Evolutionary conservation across 306 rosid species (phyloP), one percentile per base, ranked within the genome.

Genomic region (Trichosanthes truncata): DNA sequence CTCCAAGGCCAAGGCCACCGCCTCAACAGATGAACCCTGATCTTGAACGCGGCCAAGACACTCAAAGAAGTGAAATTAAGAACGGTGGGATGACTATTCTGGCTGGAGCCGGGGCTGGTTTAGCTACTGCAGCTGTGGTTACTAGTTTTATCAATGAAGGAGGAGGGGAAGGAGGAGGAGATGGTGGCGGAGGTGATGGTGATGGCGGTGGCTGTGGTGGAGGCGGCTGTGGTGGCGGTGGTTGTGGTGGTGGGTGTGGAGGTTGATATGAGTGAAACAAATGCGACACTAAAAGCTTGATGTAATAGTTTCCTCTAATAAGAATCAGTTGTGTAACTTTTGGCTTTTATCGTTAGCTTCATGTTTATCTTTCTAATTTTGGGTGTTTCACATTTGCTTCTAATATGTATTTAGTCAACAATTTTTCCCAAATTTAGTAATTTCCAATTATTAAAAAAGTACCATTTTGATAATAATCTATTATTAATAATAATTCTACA

Each of bases 81-180:
- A 51, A 81, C 20, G 84, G 88, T 53, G 84, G 82, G 8, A 80
- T 85, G 82, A 38, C 63, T 6, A 55, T 80, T 72, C 53, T 80
- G 43, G 79, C 12, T 2, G 82, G 84, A 60, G 84, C 85, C 11
- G 81, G 79, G 9, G 81, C 76, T 14, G 81, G 79, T 67, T 31
- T 76, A 25, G 81, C 80, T 12, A 51, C 80, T 3, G 79, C 76
- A 9, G 82, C 63, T 33, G 80, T 78, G n/a, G 46, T 51, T 17
- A 62, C 53, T n/a, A 17, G 25, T 23, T 29, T 52, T 43, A 12
- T 33, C 25, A 52, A 36, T 9, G 67, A 48, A 3, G 73, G 46
- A 4, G 21, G 43, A 9, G 83, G 80, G 0, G 46, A 20, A 0
- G 72, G 46, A 0, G 73, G 48, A 17, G 65, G 79, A 1, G 71